Evolutionary conservation across 2,329 filamentous ascomycete genomes (phyloP).

Genomic region (Knufia fluminis): DNA sequence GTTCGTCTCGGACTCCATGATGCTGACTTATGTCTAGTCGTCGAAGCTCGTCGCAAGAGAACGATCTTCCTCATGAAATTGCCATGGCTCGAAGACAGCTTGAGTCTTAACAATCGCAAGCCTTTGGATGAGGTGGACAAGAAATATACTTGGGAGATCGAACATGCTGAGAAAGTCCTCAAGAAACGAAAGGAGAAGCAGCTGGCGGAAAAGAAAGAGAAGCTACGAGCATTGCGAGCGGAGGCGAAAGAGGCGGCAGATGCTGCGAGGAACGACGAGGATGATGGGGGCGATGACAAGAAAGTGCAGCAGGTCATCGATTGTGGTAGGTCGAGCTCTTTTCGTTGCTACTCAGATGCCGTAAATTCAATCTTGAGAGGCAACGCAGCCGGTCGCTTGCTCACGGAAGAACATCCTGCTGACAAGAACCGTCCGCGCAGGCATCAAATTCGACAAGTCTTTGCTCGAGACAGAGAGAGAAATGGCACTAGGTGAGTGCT

Average conservation of each 20-base stretch:
- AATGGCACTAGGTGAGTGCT: conserved; percentile 20
- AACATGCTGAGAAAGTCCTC: conserved; percentile 18
- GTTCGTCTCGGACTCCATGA: background rate
- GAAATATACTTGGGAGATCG: conserved; percentile 26
- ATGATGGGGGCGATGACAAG: background rate
- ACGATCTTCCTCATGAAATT: conserved; percentile 37
- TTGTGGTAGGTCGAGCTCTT: background rate
- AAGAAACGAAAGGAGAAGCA: background rate
- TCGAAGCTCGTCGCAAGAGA: conserved; percentile 28
- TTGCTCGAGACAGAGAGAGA: conserved; percentile 18
- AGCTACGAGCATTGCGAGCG: conserved; percentile 1
- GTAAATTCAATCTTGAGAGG: too few species aligned
- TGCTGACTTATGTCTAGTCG: conserved; percentile 26
- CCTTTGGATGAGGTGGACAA: conserved; percentile 27
- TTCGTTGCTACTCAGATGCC: background rate
- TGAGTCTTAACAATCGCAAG: conserved; percentile 26
- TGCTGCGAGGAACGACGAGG: background rate
- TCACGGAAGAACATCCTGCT: background rate
- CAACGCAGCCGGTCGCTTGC: too few species aligned
- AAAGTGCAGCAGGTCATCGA: background rate
- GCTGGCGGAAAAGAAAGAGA: conserved; percentile 16
- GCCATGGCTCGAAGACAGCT: conserved; percentile 41
- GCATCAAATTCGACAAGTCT: conserved; percentile 19
- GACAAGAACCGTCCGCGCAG: conserved; percentile 4
- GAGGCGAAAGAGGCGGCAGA: background rate